These are phyloP conservation scores for Microthlaspi erraticum DNA, from an alignment of 345 rosid genomes.

Conservation along the genomic window DNA sequence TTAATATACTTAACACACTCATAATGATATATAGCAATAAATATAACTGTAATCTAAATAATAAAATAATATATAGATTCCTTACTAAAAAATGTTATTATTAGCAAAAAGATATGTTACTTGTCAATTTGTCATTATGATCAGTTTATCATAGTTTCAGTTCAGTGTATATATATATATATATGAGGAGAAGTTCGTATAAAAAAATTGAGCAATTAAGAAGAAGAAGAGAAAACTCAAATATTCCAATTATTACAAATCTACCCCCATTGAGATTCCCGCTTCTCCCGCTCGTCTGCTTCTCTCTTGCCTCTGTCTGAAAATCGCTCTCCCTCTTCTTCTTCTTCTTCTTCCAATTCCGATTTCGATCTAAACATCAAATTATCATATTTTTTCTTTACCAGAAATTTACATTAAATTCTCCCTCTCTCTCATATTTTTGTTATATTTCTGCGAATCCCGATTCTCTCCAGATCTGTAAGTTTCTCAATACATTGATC, in stretches of 20 bases:
- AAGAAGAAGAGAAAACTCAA: not conserved
- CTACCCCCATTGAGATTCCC: slow-evolving; percentile 45
- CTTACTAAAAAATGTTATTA: not conserved
- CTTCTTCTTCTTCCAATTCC: not conserved
- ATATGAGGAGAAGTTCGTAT: not conserved
- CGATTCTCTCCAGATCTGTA: slow-evolving; percentile 49
- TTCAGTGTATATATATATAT: no score
- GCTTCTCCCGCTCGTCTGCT: slow-evolving; percentile 51
- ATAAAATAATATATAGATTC: no score
- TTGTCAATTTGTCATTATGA: no score
- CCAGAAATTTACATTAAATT: not conserved
- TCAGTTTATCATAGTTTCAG: not conserved
- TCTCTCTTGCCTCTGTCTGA: slow-evolving; percentile 23
- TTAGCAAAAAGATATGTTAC: not conserved
- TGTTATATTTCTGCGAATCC: not conserved
- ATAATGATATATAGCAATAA: no score
- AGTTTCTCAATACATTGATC: slow-evolving; percentile 25
- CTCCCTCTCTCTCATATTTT: not conserved
- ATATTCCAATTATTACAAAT: not conserved
- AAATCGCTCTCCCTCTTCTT: not conserved
- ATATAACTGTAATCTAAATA: no score
- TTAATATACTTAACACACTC: no score
- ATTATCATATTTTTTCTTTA: no score
- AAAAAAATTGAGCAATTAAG: not conserved
- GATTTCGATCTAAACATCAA: not conserved